A percentile compares a stretch with the other conserved stretches of the same genome.
phyloP scores from a whole-genome alignment of 23 red algal species.

The Gracilaria vermiculophylla region DNA sequence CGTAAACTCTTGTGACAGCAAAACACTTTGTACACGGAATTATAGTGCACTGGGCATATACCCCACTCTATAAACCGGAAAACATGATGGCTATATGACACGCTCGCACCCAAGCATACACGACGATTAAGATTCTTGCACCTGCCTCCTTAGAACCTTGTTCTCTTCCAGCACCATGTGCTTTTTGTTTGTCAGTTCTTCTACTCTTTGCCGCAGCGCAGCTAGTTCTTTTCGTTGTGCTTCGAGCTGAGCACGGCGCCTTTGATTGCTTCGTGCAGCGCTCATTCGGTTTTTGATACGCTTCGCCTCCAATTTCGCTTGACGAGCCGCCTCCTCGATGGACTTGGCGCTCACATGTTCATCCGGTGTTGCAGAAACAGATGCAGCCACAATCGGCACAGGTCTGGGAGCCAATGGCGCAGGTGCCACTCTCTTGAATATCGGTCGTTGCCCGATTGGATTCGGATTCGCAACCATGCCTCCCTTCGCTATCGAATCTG shows the following conservation, averaged over 20 bases:
- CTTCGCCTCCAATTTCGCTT: slow-evolving; percentile 45
- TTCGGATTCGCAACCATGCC: background rate
- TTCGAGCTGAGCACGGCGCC: slow-evolving; percentile 38
- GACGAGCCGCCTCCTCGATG: slow-evolving; percentile 21
- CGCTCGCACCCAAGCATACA: no score
- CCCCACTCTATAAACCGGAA: no score
- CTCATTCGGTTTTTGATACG: slow-evolving; percentile 64
- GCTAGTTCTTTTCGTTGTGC: slow-evolving; percentile 41
- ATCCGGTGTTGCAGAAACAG: background rate
- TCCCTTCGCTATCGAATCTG: background rate
- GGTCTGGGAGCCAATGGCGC: slow-evolving; percentile 38
- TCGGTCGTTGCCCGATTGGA: background rate
- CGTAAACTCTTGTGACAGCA: no score
- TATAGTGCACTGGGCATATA: no score
- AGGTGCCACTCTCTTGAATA: slow-evolving; percentile 4
- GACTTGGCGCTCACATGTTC: background rate
- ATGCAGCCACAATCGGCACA: slow-evolving; percentile 22
- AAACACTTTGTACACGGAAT: no score
- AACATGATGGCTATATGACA: no score
- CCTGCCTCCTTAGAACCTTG: slow-evolving; percentile 2
- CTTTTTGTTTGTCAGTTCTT: slow-evolving; percentile 33
- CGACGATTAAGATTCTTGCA: slow-evolving; percentile 1
- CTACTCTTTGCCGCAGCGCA: slow-evolving; percentile 1
- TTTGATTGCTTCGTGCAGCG: slow-evolving; percentile 52
- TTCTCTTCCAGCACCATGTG: slow-evolving; percentile 35